These are phyloP conservation scores for Viridothelium virens DNA, from an alignment of 495 filamentous ascomycete genomes.

Conservation along the genomic window DNA sequence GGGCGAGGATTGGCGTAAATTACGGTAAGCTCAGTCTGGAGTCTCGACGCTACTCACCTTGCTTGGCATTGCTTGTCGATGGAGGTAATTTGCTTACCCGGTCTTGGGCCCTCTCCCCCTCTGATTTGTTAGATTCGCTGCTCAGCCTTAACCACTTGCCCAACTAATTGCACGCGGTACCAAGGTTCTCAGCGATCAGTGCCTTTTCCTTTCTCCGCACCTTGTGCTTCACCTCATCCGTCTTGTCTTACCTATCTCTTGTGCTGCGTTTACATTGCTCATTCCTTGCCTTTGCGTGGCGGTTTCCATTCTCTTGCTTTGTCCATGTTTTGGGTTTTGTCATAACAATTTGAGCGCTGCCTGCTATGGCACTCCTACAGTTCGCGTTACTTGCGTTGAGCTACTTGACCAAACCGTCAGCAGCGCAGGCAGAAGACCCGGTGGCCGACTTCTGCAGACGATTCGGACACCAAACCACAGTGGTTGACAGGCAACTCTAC, in stretches of 20 bases:
- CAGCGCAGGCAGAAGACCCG: slow-evolving; percentile 27
- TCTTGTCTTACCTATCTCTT: not conserved
- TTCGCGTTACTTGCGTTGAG: not conserved
- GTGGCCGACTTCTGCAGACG: slow-evolving; percentile 45
- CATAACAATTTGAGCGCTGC: slow-evolving; percentile 4
- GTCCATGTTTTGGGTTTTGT: not conserved
- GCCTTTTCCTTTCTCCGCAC: slow-evolving; percentile 2
- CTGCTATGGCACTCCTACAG: not conserved
- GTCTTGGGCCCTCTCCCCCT: not conserved
- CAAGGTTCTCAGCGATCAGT: not conserved
- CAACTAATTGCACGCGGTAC: not conserved
- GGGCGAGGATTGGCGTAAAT: not conserved
- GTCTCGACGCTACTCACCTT: not conserved
- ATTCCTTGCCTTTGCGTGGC: not conserved
- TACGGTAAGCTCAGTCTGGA: slow-evolving; percentile 1
- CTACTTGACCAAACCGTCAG: not conserved
- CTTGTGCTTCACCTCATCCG: not conserved
- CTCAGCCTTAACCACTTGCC: slow-evolving; percentile 7
- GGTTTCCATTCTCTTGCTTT: not conserved
- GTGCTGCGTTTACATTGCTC: not conserved
- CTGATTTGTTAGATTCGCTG: not conserved
- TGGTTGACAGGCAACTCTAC: slow-evolving; percentile 45
- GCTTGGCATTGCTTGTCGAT: not conserved
- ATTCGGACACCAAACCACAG: slow-evolving; percentile 45
- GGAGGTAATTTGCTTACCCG: not conserved